Evolutionary conservation across 1,284 basidiomycete species (phyloP).

Genomic region (Salmacisia buchloeana): DNA sequence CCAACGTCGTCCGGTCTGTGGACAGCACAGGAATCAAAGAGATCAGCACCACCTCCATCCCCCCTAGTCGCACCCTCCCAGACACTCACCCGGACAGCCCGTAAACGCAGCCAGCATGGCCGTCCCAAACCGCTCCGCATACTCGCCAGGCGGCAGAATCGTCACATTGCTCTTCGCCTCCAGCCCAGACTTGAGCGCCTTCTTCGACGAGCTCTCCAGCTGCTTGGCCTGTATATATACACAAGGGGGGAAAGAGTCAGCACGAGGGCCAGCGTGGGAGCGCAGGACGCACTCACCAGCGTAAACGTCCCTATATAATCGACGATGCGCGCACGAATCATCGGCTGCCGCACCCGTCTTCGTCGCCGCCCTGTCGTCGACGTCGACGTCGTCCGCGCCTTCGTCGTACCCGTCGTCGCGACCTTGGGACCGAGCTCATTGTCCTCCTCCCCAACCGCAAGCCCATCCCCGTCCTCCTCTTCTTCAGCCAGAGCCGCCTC

Average conservation of each 20-base stretch:
- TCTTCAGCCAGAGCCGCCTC: slow-evolving; percentile 6
- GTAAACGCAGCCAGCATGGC: slow-evolving; percentile 38
- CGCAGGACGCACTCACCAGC: neutral
- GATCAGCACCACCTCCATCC: no score
- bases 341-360: neutral
- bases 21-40: neutral
- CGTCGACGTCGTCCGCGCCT: no score
- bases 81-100: slow-evolving; percentile 11
- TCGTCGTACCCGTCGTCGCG: no score
- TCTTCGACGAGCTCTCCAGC: slow-evolving; percentile 36
- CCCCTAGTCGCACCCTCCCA: no score
- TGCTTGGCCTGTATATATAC: slow-evolving; percentile 33
- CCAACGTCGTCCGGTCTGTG: neutral
- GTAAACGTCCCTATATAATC: slow-evolving; percentile 35
- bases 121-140: slow-evolving; percentile 31
- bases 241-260: slow-evolving; percentile 32
- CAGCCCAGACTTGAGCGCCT: slow-evolving; percentile 32
- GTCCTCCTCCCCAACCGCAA: no score
- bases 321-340: slow-evolving; percentile 24
- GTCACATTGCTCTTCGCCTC: slow-evolving; percentile 41
- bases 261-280: slow-evolving; percentile 16
- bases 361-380: no score
- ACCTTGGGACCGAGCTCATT: no score
- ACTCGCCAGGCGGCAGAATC: slow-evolving; percentile 37
- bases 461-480: slow-evolving; percentile 6